Conservation (phyloP, 2,329 filamentous ascomycete species). For the Graphiopsis chlorocephala region DNA sequence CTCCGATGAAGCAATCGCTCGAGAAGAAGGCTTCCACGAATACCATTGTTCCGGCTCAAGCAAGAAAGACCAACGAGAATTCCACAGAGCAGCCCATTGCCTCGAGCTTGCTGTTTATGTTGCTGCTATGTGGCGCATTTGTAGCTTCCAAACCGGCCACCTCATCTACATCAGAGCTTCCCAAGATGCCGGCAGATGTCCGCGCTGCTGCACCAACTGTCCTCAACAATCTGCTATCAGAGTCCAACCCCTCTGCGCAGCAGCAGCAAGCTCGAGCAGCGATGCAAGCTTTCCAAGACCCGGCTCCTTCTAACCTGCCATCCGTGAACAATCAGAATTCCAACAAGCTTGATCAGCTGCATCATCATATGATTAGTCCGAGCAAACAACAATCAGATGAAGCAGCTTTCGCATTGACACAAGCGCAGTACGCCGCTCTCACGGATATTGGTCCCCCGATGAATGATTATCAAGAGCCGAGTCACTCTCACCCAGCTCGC, state of each 20-base stretch:
- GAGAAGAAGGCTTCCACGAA: constrained; percentile 27
- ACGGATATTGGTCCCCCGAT: constrained; percentile 64
- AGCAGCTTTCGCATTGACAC: constrained; percentile 81
- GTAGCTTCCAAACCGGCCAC: constrained; percentile 82
- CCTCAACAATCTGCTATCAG: constrained; percentile 77
- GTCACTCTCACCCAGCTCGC: constrained; percentile 49
- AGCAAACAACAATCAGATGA: constrained; percentile 83
- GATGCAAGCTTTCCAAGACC: constrained; percentile 21
- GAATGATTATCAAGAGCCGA: constrained; percentile 28
- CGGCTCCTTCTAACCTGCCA: constrained; percentile 23
- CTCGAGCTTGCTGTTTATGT: constrained; percentile 84
- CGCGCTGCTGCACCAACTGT: constrained; percentile 74
- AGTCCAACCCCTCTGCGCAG: constrained; percentile 52
- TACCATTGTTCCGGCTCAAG: constrained; percentile 32
- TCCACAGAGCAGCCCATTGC: constrained; percentile 60
- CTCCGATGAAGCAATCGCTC: constrained; percentile 23
- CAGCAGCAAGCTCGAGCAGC: constrained; percentile 8
- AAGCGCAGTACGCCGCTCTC: constrained; percentile 84
- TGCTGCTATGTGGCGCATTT: constrained; percentile 93
- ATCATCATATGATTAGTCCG: constrained; percentile 53
- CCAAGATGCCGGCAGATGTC: constrained; percentile 75
- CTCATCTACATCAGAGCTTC: constrained; percentile 67
- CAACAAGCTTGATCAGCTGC: constrained; percentile 39
- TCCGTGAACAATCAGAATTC: constrained; percentile 4
- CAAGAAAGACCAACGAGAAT: constrained; percentile 40